Base-by-base conservation (phyloP, 2,329 filamentous ascomycete species). In the Colletotrichum salicis region DNA sequence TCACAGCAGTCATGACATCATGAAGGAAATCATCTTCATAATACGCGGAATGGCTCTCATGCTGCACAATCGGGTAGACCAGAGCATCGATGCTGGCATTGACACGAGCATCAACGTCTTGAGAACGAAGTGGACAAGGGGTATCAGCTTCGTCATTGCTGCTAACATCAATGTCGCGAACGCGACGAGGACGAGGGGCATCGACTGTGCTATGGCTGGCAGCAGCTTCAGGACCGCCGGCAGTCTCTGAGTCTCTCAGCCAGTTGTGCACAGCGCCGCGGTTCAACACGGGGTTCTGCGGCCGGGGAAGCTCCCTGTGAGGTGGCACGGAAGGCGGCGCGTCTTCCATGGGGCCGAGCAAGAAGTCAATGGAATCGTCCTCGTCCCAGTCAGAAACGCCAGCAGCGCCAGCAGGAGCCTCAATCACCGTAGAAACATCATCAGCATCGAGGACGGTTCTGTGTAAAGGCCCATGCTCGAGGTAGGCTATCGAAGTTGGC, bases 301-400 rank as follows among this genome's bases (percentile, higher is more conserved):
- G 13, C 4, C 12, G 33, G 6, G 5, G n/a, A n/a, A 7, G 22
- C 41, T 10, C 19, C 19, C 19, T 22, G 19, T 48, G 41, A n/a
- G 41, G 15, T 7, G 41, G 41, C 19, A 48, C 41, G 19, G 19
- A 8, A 48, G 19, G 41, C 1, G 56, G 22, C 5, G 27, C 22
- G 19, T 37, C 22, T 10, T 55, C 33, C 1, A 48, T 19, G 6
- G 62, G 56, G 22, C 27, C 33, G n/a, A 70, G 62, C 2, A 66
- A 33, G 22, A 66, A 66, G 4, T 54, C 56, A 15, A 65, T 66
- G 7, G 67, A 66, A 7, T 31, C 61, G 5, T 59, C 67, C 10
- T 56, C 41, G 5, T 41, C 55, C n/a, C 19, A 51, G 8, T 51
- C 10, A 7, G 13, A 5, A 19, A 15, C 41, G 19, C 41, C 41